Evolutionary conservation across 306 rosid genomes (phyloP), one percentile per base, ranked within the genome.

Genomic region (Cicer pinnatifidum): DNA sequence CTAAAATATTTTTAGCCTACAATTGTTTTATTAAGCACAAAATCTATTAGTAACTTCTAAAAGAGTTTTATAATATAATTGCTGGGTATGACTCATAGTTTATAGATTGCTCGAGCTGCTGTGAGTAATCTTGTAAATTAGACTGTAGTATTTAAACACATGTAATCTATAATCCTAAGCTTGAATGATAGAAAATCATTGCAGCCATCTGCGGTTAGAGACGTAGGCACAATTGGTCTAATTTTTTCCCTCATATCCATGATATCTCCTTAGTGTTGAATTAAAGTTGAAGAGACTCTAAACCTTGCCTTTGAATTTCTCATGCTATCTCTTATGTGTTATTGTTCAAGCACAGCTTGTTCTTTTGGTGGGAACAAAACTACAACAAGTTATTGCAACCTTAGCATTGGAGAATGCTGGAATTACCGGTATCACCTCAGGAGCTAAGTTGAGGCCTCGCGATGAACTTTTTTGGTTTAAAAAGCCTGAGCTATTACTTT

Each of bases 381-480:
- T 94, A 69, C 99, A 94, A 73, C 95, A 91, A 73, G 79, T 94
- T 67, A 91, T 94, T 68, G 97, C 99, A 46, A 94, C 99, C 80
- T 83, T 94, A 79, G 96, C 92, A 33, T 64, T 89, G 82, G 99
- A 94, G 86, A 94, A 86, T 87, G 92, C 89, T 33, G 90, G 89
- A 78, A 85, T 90, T 53, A 72, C 87, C 15, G 88, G 86, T 66
- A 75, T 79, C 69, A 79, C 62, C 43, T 28, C 88, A 7, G 96
- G 80, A 77, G 57, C 85, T n/a, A 89, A 88, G 85, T 78, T 94
- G 86, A 94, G 86, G 82, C 99, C 99, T 12, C 91, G 99, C 11
- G 92, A 94, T 65, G 97, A 88, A 75, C 99, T 94, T 82, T 94
- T 94, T 84, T 94, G 99, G 99, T 91, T 94, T 83, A 91, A 94